These are phyloP conservation scores for Trypanosoma cruzi DNA, from an alignment of 208 protist species.

Conservation along the genomic window DNA sequence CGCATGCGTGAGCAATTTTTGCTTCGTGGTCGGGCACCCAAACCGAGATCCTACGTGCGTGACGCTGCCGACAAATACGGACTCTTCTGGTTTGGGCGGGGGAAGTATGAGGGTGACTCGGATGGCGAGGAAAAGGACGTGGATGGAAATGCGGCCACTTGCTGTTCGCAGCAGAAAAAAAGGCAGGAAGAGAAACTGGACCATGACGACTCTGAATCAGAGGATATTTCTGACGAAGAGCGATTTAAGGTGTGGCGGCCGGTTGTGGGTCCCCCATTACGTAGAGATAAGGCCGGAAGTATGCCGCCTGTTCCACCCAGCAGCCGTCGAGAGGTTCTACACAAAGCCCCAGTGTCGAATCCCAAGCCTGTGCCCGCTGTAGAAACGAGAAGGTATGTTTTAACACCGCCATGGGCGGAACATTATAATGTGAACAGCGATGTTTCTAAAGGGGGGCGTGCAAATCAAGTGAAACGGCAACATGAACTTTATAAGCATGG, in stretches of 20 bases:
- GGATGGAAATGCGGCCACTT: background rate
- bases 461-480: background rate
- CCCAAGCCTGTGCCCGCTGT: background rate
- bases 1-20: conserved; percentile 19
- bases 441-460: background rate
- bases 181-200: background rate
- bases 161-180: background rate
- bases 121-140: background rate
- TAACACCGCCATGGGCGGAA: conserved; percentile 22
- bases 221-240: conserved; percentile 9
- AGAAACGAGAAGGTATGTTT: background rate
- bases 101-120: conserved; percentile 20
- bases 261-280: conserved; percentile 6
- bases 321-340: background rate
- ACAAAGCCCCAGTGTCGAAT: background rate
- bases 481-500: conserved; percentile 5
- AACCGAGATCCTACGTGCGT: conserved; percentile 18
- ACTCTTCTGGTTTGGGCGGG: conserved; percentile 28
- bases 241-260: conserved; percentile 19
- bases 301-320: background rate
- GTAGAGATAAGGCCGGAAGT: background rate
- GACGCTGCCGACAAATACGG: conserved; percentile 14
- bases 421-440: conserved; percentile 10
- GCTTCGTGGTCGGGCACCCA: conserved; percentile 11
- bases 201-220: background rate